phyloP scores from a whole-genome alignment of 768 basidiomycete species.

The Podaxis rugospora region DNA sequence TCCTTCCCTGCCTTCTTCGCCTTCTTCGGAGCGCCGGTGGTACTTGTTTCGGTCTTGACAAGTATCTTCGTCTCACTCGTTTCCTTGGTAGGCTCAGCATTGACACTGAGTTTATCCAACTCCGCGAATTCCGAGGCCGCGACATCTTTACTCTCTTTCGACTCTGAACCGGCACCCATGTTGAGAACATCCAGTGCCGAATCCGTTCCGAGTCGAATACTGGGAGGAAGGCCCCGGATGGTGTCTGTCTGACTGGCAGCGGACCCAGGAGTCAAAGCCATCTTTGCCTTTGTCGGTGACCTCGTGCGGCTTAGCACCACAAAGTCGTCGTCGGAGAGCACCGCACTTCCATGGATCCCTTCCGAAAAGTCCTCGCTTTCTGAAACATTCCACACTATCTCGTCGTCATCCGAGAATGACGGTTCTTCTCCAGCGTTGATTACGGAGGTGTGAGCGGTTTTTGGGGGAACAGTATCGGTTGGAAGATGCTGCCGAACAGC shows the following conservation, averaged over 20 bases:
- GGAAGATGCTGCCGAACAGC: slow-evolving; percentile 10
- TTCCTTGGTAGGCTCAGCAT: not conserved
- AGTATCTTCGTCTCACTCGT: not conserved
- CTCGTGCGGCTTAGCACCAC: slow-evolving; percentile 36
- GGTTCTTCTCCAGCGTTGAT: not conserved
- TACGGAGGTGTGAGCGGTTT: not conserved
- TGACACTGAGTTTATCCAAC: not conserved
- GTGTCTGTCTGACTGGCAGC: not conserved
- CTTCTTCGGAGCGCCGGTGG: slow-evolving; percentile 1
- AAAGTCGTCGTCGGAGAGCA: slow-evolving; percentile 46
- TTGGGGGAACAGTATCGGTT: not conserved
- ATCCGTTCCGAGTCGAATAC: not conserved
- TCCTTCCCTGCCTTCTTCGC: slow-evolving; percentile 13
- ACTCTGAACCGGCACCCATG: not conserved
- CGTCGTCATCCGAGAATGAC: slow-evolving; percentile 41
- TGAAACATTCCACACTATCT: slow-evolving; percentile 49
- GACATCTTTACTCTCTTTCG: not conserved
- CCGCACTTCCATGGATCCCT: slow-evolving; percentile 4
- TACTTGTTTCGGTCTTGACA: not conserved
- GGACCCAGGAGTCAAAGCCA: not conserved
- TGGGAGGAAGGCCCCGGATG: not conserved
- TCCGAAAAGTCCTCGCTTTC: slow-evolving; percentile 24
- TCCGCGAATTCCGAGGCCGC: not conserved
- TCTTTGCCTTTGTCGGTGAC: not conserved
- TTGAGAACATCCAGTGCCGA: not conserved